A percentile compares a stretch with the other conserved stretches of the same genome.
These are phyloP conservation scores for Solanum hybrid DNA, from an alignment of 305 asterid species.

Conservation along the genomic window DNA sequence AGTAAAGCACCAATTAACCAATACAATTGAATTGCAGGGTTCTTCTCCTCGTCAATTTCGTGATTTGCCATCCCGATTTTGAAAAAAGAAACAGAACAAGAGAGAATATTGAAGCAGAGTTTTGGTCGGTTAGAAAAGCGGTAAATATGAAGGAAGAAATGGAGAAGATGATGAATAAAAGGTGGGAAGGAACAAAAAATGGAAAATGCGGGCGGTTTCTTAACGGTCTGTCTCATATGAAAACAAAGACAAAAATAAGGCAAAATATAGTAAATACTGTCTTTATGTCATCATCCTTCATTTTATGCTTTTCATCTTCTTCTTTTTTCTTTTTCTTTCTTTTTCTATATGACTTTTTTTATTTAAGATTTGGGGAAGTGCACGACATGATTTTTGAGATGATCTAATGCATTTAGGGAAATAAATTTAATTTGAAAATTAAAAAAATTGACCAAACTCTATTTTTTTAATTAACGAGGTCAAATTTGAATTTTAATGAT, in stretches of 20 bases:
- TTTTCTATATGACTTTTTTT: background rate
- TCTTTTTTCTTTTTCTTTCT: too few species aligned
- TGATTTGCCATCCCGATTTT: background rate
- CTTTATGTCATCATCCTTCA: background rate
- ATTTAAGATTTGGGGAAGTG: background rate
- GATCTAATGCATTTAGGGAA: background rate
- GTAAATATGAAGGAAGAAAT: background rate
- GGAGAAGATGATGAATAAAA: background rate
- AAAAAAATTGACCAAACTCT: background rate
- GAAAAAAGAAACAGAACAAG: background rate
- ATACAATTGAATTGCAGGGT: background rate
- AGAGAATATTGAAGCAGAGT: background rate
- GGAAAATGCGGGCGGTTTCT: background rate
- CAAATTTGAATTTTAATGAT: background rate
- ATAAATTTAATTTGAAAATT: background rate
- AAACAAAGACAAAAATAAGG: background rate
- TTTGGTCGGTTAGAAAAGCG: background rate
- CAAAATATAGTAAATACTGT: background rate
- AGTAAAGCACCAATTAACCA: constrained; percentile 24
- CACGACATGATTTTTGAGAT: background rate
- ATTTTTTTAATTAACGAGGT: too few species aligned
- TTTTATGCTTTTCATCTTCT: background rate
- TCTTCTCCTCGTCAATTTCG: background rate
- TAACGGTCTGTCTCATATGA: background rate
- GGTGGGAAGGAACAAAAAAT: background rate